Evolutionary conservation across 164 flowering plant species (phyloP).

Genomic region (Cinnamomum chago): DNA sequence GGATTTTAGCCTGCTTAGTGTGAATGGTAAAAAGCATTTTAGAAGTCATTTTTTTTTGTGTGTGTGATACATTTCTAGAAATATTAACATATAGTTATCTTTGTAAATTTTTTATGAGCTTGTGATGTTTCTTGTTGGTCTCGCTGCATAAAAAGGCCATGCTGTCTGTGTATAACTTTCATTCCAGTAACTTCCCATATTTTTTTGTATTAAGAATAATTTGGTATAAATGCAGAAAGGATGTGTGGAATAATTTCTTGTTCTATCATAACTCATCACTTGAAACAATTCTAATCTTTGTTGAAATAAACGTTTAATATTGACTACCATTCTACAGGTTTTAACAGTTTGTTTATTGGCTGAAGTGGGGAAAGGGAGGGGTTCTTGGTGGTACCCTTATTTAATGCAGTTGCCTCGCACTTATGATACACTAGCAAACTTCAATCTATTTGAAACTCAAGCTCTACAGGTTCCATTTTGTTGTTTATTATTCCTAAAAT

Average conservation of each 20-base stretch:
- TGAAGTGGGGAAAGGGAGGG: constrained; percentile 71
- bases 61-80: neutral
- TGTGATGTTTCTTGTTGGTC: neutral
- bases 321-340: constrained; percentile 37
- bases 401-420: constrained; percentile 60
- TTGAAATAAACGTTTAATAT: too few relatives aligned
- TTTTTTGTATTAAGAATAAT: too few relatives aligned
- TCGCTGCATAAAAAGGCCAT: neutral
- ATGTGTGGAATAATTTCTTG: too few relatives aligned
- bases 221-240: too few relatives aligned
- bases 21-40: neutral
- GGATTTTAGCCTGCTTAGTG: neutral
- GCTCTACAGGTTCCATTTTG: constrained; percentile 72
- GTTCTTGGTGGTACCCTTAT: constrained; percentile 75
- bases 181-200: too few relatives aligned
- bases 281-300: too few relatives aligned
- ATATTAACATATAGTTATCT: neutral
- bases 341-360: constrained; percentile 59
- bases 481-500: neutral
- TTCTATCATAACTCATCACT: too few relatives aligned
- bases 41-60: too few relatives aligned
- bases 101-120: neutral
- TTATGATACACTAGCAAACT: constrained; percentile 54
- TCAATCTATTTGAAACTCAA: constrained; percentile 56
- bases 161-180: neutral